Evolutionary conservation across 2,329 filamentous ascomycete genomes (phyloP), one percentile per base, ranked within the genome.

Genomic region (Didymella pomorum): DNA sequence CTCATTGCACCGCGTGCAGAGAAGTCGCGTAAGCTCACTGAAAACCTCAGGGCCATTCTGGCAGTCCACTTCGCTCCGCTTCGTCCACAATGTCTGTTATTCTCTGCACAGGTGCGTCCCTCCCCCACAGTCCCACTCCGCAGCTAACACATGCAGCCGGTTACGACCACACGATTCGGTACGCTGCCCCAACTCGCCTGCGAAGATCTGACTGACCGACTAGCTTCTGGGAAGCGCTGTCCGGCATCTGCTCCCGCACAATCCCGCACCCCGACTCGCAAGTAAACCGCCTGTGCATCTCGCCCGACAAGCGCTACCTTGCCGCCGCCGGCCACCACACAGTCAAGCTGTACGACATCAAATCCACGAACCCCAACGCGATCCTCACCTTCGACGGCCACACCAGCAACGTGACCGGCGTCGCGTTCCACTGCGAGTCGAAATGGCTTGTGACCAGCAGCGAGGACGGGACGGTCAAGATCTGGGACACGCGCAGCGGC

Each of bases 401-500:
- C 79, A 95, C 92, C 12, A 92, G 89, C 66, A 99, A 99, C 72
- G 89, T 99, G 74, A 99, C 95, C 0, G 95, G 95, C 42, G 91
- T 99, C 45, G 93, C 93, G 11, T 99, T 99, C 76, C 95, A 99
- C 78, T 98, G 94, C 76, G 95, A 99, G 78, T 93, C 94, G 11
- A 99, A 99, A 80, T 99, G 95, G 95, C 97, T 99, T 91, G 95
- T 98, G 18, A 99, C 95, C 10, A 96, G 91, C 77, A 96, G 92
- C 45, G 95, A 99, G 78, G 95, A 99, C 74, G 92, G 93, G 70
- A 96, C 92, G 0, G 93, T 97, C 73, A 96, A 96, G 83, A 96
- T 97, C 64, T 97, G 93, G 93, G 94, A 97, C 76, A 97, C 93
- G 5, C 84, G 93, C 45, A 91, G 86, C 12, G 94, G 92, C 44